Evolutionary conservation across 2,329 filamentous ascomycete species (phyloP), one percentile per base, ranked within the genome.

Genomic region (Fusarium siculi): DNA sequence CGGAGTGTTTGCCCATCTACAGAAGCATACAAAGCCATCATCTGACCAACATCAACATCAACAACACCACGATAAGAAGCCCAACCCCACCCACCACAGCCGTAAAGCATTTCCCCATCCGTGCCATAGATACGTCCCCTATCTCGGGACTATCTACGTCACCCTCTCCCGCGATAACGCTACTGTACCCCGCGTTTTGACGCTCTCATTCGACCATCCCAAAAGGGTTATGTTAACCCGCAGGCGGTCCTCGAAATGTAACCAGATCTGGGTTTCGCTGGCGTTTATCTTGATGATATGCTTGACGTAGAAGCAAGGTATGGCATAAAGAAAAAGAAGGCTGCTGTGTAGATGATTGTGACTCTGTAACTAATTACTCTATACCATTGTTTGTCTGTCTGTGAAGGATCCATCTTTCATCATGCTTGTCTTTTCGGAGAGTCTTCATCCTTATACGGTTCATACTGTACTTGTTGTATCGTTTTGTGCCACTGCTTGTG

Each of bases 151-250:
- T 68, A 65, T 63, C 39, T 46, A 60, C 55, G 68, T 74, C 71
- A 74, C 67, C 32, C 25, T 52, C 25, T 36, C 23, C 15, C 40
- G 32, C 58, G 71, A 73, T 73, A 73, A 74, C 46, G 34, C 55
- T 52, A 46, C 54, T 56, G 46, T 74, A 73, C 71, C 71, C 71
- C 71, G 71, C 71, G 71, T 73, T 61, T 49, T 4, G 36, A 25
- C 40, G 15, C 4, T 36, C 56, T 55, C 46, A 30, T 36, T 23
- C 25, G 30, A 70, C 68, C 50, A 52, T 59, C 58, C 70, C 21
- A 52, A 74, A 68, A n/a, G 4, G 62, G 71, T 50, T 58, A 73
- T 74, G 71, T 74, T 73, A 73, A 60, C 71, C 71, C 39, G 50
- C 37, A n/a, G 37, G 28, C 40, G 4, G 9, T 28, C 40, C 70